These are phyloP conservation scores for Epichloe sylvatica DNA, from an alignment of 2,329 filamentous ascomycete species.

Conservation along the genomic window DNA sequence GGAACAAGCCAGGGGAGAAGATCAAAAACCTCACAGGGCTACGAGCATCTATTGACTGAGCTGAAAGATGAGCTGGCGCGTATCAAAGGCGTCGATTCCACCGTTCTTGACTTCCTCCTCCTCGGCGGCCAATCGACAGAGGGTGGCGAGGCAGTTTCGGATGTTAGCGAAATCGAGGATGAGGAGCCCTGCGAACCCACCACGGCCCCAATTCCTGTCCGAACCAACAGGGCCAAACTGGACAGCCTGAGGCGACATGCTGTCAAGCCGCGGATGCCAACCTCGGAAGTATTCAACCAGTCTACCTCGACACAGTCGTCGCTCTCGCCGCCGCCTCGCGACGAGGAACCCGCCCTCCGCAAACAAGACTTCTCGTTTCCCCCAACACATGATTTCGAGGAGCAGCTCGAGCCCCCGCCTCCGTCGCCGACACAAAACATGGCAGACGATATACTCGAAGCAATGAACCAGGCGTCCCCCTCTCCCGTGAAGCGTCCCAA, in stretches of 20 bases:
- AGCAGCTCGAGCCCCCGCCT: neutral
- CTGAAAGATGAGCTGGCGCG: constrained; percentile 28
- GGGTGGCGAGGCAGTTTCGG: constrained; percentile 23
- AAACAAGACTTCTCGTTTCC: neutral
- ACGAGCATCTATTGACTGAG: constrained; percentile 27
- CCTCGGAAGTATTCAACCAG: constrained; percentile 10
- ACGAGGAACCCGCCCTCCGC: neutral
- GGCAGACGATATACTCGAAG: constrained; percentile 42
- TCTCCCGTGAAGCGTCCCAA: constrained; percentile 39
- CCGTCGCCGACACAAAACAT: constrained; percentile 33
- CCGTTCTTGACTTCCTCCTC: constrained; percentile 8
- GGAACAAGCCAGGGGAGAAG: constrained; percentile 13
- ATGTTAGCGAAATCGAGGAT: constrained; percentile 41
- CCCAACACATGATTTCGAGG: neutral
- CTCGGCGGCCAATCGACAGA: constrained; percentile 6
- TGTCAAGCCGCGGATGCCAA: constrained; percentile 16
- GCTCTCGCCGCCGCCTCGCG: neutral
- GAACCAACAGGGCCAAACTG: constrained; percentile 13
- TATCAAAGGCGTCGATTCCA: constrained; percentile 11
- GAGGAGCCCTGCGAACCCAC: constrained; percentile 16
- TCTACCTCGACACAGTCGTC: neutral
- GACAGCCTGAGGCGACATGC: constrained; percentile 11
- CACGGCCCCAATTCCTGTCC: constrained; percentile 9
- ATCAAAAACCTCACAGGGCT: constrained; percentile 24
- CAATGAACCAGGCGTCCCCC: constrained; percentile 40